Percentiles rank a stretch among this genome's conserved stretches.
These are phyloP conservation scores for Colletotrichum scovillei DNA, from an alignment of 2,329 filamentous ascomycete genomes.

Conservation along the genomic window DNA sequence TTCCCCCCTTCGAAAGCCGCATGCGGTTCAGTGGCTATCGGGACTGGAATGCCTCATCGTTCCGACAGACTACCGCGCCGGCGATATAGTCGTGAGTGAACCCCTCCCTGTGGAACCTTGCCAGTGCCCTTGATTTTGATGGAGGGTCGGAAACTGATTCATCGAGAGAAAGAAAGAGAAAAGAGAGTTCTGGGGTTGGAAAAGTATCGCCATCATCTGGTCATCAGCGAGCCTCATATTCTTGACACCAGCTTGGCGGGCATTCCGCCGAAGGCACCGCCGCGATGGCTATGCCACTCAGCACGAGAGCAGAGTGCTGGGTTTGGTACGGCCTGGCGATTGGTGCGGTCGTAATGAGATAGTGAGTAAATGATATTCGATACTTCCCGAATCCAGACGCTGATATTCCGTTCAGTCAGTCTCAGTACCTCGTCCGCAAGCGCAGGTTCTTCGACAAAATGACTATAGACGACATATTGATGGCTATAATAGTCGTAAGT, in stretches of 20 bases:
- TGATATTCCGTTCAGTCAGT: constrained; percentile 5
- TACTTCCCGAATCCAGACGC: background rate
- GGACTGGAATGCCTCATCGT: background rate
- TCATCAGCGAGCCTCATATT: background rate
- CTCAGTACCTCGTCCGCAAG: constrained; percentile 24
- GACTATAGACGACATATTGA: constrained; percentile 25
- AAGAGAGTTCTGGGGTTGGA: background rate
- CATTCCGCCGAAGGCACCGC: background rate
- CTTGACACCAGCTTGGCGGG: background rate
- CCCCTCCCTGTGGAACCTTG: background rate
- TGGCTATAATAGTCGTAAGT: constrained; percentile 23
- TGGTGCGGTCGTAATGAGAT: constrained; percentile 17
- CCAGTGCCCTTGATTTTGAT: background rate
- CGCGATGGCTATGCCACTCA: constrained; percentile 8
- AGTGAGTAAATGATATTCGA: background rate
- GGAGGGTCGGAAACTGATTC: background rate
- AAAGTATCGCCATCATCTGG: background rate
- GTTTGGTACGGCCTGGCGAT: constrained; percentile 18
- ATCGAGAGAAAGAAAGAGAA: background rate
- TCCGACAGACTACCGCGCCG: background rate
- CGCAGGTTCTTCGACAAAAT: constrained; percentile 26
- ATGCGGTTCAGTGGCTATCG: constrained; percentile 9
- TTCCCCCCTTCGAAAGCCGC: background rate
- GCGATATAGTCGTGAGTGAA: background rate
- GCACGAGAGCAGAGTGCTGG: constrained; percentile 27